Evolutionary conservation across 441 rosid genomes (phyloP).

Genomic region (Populus hybrid): DNA sequence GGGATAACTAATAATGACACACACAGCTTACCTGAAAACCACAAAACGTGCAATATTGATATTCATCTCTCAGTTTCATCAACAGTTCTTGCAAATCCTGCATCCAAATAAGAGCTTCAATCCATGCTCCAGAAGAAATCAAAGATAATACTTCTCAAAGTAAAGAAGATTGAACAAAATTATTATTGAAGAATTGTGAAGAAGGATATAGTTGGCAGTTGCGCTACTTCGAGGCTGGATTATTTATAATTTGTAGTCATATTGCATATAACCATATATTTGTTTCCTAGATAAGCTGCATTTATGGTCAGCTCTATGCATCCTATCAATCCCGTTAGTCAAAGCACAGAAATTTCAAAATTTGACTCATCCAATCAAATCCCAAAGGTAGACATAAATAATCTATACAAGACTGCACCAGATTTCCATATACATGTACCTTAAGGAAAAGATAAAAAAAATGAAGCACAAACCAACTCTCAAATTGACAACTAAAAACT

Average conservation of each 20-base stretch:
- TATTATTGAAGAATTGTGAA: background rate
- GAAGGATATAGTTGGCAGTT: background rate
- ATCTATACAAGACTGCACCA: background rate
- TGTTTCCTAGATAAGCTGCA: background rate
- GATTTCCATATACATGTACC: background rate
- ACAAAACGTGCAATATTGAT: constrained; percentile 77
- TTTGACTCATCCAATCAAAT: background rate
- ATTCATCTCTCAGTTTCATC: constrained; percentile 73
- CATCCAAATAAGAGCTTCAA: constrained; percentile 24
- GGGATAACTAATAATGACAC: background rate
- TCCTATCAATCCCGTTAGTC: background rate
- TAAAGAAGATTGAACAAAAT: background rate
- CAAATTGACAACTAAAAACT: background rate
- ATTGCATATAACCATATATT: background rate
- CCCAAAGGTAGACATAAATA: background rate
- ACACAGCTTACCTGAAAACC: constrained; percentile 61
- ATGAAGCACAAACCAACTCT: background rate
- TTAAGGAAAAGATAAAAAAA: background rate
- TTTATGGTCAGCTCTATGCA: background rate
- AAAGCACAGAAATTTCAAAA: background rate
- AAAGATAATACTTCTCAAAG: background rate
- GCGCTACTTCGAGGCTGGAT: background rate
- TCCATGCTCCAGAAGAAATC: background rate
- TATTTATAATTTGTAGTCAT: too few species aligned
- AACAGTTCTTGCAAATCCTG: constrained; percentile 79